These are phyloP conservation scores for Debaryomyces coudertii DNA, from an alignment of 1,139 yeast genomes.

Conservation along the genomic window DNA sequence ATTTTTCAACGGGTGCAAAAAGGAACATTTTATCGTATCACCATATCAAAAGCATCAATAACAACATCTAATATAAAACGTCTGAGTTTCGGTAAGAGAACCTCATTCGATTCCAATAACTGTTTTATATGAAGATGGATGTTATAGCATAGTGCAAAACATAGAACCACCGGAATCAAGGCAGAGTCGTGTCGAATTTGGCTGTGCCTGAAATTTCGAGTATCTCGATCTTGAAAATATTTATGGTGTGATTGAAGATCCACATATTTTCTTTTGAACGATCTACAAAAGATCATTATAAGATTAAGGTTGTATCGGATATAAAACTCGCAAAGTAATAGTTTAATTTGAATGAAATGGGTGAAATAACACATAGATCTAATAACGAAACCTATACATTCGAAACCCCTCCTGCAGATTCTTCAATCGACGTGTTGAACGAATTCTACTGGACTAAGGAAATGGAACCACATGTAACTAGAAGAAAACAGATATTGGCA, in stretches of 20 bases:
- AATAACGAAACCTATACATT: slow-evolving; percentile 39
- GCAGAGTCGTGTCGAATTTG: slow-evolving; percentile 2
- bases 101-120: not conserved
- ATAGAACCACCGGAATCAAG: not conserved
- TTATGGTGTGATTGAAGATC: slow-evolving; percentile 1
- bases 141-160: not conserved
- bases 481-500: slow-evolving; percentile 73
- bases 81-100: too few species aligned
- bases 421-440: slow-evolving; percentile 44
- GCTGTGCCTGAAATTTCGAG: slow-evolving; percentile 2
- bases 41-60: too few species aligned
- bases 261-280: not conserved
- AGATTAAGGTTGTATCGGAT: not conserved
- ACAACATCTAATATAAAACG: too few species aligned
- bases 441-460: slow-evolving; percentile 86
- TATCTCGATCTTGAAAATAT: slow-evolving; percentile 6
- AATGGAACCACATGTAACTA: slow-evolving; percentile 75
- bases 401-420: slow-evolving; percentile 48
- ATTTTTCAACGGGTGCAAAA: not conserved
- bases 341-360: not conserved
- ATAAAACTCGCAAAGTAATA: not conserved
- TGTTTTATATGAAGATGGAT: not conserved
- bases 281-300: not conserved
- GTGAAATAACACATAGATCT: slow-evolving; percentile 39
- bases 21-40: not conserved